Evolutionary conservation across 2,329 filamentous ascomycete genomes (phyloP).

Genomic region (Exophiala sp.): DNA sequence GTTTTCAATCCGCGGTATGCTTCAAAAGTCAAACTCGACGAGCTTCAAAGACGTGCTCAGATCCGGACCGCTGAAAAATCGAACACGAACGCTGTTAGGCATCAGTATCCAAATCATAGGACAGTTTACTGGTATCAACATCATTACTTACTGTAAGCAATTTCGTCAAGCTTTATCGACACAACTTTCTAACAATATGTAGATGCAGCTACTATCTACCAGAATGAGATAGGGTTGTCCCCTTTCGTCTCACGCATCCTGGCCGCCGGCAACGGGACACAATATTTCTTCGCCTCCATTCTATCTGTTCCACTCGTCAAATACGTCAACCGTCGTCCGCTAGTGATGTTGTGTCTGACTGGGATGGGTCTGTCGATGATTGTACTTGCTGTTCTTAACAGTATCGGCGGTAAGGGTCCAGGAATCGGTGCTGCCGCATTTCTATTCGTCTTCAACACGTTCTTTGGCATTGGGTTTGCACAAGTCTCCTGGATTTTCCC

Average conservation of each 20-base stretch:
- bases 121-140: constrained; percentile 45
- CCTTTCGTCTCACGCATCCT: constrained; percentile 46
- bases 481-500: constrained; percentile 62
- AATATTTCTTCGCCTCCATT: constrained; percentile 52
- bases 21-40: no score
- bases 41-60: constrained; percentile 41
- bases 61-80: constrained; percentile 34
- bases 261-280: constrained; percentile 53
- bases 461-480: constrained; percentile 58
- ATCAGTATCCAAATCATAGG: constrained; percentile 54
- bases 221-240: constrained; percentile 41
- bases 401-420: constrained; percentile 41
- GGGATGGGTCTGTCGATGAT: constrained; percentile 66
- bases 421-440: constrained; percentile 54
- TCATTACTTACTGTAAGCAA: constrained; percentile 40
- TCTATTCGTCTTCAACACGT: constrained; percentile 59
- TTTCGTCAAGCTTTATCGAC: no score
- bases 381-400: constrained; percentile 49
- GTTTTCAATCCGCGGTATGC: background rate
- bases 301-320: constrained; percentile 51
- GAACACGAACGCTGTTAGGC: constrained; percentile 50
- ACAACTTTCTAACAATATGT: no score
- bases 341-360: constrained; percentile 68
- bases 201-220: constrained; percentile 41
- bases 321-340: constrained; percentile 55